Evolutionary conservation across 2,329 filamentous ascomycete species (phyloP).

Genomic region (Dactylonectria estremocensis): DNA sequence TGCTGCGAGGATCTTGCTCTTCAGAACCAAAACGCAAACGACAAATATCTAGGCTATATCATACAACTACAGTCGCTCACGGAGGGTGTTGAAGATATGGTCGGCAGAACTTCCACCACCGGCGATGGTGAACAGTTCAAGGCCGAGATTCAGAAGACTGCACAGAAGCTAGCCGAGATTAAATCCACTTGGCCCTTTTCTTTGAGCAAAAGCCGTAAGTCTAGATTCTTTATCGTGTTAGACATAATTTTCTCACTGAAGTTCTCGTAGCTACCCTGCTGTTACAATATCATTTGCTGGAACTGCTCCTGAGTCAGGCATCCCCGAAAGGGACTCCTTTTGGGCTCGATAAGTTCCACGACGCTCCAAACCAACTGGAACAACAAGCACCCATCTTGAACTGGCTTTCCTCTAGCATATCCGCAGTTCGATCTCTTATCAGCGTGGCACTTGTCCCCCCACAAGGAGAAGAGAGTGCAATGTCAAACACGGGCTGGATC

Average conservation of each 20-base stretch:
- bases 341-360: conserved; percentile 44
- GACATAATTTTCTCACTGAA: neutral
- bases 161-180: conserved; percentile 22
- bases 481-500: conserved; percentile 53
- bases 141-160: conserved; percentile 29
- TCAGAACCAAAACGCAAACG: conserved; percentile 33
- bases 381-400: conserved; percentile 35
- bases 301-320: conserved; percentile 50
- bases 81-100: conserved; percentile 46
- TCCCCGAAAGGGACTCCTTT: conserved; percentile 44
- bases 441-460: conserved; percentile 44
- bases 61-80: conserved; percentile 44
- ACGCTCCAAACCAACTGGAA: conserved; percentile 18
- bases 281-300: conserved; percentile 47
- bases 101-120: neutral
- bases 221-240: rapidly evolving
- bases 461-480: conserved; percentile 42
- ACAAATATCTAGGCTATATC: conserved; percentile 48
- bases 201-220: conserved; percentile 50
- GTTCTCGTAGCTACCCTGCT: conserved; percentile 39
- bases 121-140: conserved; percentile 21
- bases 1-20: conserved; percentile 44
- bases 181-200: conserved; percentile 46
- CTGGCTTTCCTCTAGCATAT: conserved; percentile 51
- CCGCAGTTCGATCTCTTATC: conserved; percentile 44